These are phyloP conservation scores for Mycena sanguinolenta DNA, from an alignment of 768 basidiomycete genomes.

Conservation along the genomic window DNA sequence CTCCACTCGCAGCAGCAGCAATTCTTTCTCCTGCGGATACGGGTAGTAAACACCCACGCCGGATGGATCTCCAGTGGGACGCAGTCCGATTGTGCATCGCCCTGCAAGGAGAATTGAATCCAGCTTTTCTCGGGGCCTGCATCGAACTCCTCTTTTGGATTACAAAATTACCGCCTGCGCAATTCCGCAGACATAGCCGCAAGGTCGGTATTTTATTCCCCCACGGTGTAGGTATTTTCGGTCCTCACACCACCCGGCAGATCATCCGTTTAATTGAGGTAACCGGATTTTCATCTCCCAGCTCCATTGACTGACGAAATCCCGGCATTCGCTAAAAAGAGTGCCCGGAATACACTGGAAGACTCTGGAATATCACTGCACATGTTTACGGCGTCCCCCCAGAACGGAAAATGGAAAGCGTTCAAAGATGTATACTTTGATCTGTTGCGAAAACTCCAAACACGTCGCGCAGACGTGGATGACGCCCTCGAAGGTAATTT, in stretches of 20 bases:
- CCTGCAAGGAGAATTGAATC: conserved; percentile 25
- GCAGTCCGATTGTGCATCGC: conserved; percentile 34
- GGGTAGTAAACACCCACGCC: background rate
- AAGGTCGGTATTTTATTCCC: conserved; percentile 27
- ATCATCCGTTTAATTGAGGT: conserved; percentile 37
- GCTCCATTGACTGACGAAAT: conserved; percentile 3
- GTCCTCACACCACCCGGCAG: conserved; percentile 22
- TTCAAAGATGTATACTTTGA: conserved; percentile 27
- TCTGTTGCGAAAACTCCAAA: conserved; percentile 30
- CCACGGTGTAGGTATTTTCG: background rate
- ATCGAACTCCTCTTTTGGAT: conserved; percentile 26
- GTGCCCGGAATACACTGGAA: conserved; percentile 31
- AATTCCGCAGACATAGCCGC: conserved; percentile 32
- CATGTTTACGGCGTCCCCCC: conserved; percentile 27
- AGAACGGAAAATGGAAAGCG: conserved; percentile 19
- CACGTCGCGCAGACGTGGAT: conserved; percentile 25
- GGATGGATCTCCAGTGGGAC: conserved; percentile 15
- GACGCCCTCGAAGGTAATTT: conserved; percentile 27
- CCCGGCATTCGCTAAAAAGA: conserved; percentile 24
- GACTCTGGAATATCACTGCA: conserved; percentile 30
- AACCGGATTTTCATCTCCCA: background rate
- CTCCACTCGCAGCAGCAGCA: no score
- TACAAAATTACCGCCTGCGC: conserved; percentile 7
- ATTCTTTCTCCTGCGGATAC: conserved; percentile 1
- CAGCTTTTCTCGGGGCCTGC: conserved; percentile 22